A percentile compares a stretch with the other conserved stretches of the same genome.
Conservation (phyloP, 208 protist genomes). For the Wallacemonas rigidus region DNA sequence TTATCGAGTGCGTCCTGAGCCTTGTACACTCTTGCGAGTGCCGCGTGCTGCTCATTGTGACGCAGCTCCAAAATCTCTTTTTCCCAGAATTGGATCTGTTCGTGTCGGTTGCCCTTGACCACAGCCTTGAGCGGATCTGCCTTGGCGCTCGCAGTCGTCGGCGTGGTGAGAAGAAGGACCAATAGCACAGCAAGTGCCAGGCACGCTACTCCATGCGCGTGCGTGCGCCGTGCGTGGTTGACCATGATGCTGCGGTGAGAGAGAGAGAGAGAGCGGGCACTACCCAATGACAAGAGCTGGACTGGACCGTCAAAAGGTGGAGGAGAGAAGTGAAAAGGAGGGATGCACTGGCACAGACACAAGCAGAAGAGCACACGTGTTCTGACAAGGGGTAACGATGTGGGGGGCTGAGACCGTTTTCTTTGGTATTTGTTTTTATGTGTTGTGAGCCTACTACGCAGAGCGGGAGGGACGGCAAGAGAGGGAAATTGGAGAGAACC, state of each 20-base stretch:
- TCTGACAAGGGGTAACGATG: background rate
- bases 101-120: constrained; percentile 44
- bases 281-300: background rate
- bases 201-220: background rate
- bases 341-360: too few relatives aligned
- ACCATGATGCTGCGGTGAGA: background rate
- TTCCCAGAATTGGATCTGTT: constrained; percentile 76
- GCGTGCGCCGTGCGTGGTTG: background rate
- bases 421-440: too few relatives aligned
- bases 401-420: too few relatives aligned
- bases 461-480: too few relatives aligned
- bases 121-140: constrained; percentile 21
- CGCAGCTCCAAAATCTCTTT: constrained; percentile 45
- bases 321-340: too few relatives aligned
- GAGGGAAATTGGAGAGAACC: too few relatives aligned
- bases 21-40: constrained; percentile 40
- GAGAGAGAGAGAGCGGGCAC: background rate
- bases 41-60: constrained; percentile 33
- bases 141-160: background rate
- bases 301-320: background rate
- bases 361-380: background rate
- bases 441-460: too few relatives aligned
- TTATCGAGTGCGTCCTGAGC: constrained; percentile 44
- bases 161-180: background rate
- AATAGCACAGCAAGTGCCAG: background rate